Base-by-base conservation (phyloP, 768 basidiomycete genomes). In the Pisolithus albus region DNA sequence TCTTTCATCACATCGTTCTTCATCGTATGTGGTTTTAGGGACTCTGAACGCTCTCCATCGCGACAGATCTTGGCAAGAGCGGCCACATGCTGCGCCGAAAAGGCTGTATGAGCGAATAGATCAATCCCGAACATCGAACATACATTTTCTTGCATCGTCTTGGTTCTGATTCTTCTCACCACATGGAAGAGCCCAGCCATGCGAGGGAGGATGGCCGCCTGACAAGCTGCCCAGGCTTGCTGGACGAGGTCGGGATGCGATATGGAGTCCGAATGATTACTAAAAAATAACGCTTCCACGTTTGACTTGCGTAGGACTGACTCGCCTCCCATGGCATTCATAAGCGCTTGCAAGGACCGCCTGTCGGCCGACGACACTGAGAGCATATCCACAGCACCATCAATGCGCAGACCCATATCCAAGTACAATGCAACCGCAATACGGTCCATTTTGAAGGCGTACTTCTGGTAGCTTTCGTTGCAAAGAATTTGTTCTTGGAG, bases 381-480 rank as follows among this genome's bases (percentile, higher is more conserved):
- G 7, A 76, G 54, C 46, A 79, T 54, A 44, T 81, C 76, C 24
- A 76, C 68, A 1, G 63, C 77, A 11, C 50, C 50, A 11, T 46
- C 49, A 11, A 78, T 67, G 8, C 59, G 61, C 9, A 76, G 47
- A 0, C 59, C 64, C 7, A 70, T 43, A 50, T 81, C 79, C 8
- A 61, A 42, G 57, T 64, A 68, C 15, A 82, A 55, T 2, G 75
- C 63, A 4, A 68, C 53, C 0, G 71, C 67, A 1, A 81, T 56
- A 37, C 64, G 67, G 54, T 80, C 79, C 77, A 78, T 76, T 32
- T 63, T 60, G 42, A 81, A 76, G 0, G 72, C 70, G 45, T 67
- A 62, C 52, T 75, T 78, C 15, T 50, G 56, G 24, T 63, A 49
- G 2, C 53, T 30, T 0, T 59, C 18, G 28, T 69, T 51, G 42